Evolutionary conservation across 345 rosid genomes (phyloP).

Genomic region (Rhodomyrtus tomentosa): DNA sequence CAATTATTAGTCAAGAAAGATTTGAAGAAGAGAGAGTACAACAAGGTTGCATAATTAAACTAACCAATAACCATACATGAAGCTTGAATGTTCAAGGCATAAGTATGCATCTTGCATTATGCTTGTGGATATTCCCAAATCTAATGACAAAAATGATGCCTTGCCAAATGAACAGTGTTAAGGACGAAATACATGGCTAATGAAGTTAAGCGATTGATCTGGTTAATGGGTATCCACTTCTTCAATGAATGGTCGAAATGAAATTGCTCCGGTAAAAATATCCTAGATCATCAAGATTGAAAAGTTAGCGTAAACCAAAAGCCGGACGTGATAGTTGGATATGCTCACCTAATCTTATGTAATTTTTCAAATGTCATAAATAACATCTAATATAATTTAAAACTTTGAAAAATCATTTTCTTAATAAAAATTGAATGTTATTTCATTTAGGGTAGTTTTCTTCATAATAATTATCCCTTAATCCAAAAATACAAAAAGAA

Average conservation of each 20-base stretch:
- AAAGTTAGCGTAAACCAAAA: not conserved
- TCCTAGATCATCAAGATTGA: not conserved
- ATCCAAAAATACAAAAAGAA: too few species aligned
- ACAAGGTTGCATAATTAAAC: not conserved
- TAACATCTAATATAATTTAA: too few species aligned
- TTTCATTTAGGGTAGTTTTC: too few species aligned
- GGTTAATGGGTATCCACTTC: not conserved
- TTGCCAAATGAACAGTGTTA: not conserved
- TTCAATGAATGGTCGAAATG: not conserved
- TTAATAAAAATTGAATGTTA: too few species aligned
- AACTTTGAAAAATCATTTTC: too few species aligned
- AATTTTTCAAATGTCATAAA: too few species aligned
- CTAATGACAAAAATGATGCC: not conserved
- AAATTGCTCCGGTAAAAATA: not conserved
- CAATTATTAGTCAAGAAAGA: not conserved
- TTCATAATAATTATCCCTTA: too few species aligned
- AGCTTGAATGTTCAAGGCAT: not conserved
- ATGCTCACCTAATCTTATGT: too few species aligned
- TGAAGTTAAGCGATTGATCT: not conserved
- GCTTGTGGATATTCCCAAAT: not conserved
- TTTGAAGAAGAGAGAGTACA: not conserved
- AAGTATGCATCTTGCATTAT: not conserved
- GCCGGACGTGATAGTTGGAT: not conserved
- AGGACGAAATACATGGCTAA: not conserved
- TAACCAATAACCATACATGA: not conserved